Evolutionary conservation across 2,329 filamentous ascomycete genomes (phyloP), one percentile per base, ranked within the genome.

Genomic region (Trichophyton rubrum): DNA sequence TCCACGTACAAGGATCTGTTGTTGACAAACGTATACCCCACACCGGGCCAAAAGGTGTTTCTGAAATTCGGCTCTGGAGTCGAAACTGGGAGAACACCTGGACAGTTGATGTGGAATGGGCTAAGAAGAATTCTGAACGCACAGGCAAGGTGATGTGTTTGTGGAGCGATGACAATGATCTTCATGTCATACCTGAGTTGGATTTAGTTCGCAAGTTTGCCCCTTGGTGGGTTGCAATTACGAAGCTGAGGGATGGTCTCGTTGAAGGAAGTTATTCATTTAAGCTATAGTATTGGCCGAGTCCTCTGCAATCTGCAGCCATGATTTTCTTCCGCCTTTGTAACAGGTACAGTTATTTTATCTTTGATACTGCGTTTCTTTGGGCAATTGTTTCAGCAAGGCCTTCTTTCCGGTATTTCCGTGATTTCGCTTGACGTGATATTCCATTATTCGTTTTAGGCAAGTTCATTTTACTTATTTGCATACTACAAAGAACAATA

Each of bases 101-200:
- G 89, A 80, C 80, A 15, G 85, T 95, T 17, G 83, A 88, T 66
- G 80, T 93, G 1, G 78, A 82, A 60, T 90, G 87, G 86, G 75
- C 79, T 60, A 64, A 70, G 15, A 68, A 68, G 60, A 51, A 72
- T 13, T 67, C 72, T 62, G 72, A 73, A 17, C 68, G 90, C 38
- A 80, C 79, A 64, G 88, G 90, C 1, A 80, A 77, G 38, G 84
- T 91, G 1, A 80, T 86, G 15, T 97, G 93, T 73, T 77, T 88
- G 35, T 97, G 91, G 90, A 90, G 87, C 67, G 93, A 99, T 75
- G 85, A 83, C 51, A 96, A 96, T 68, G 75, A 77, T 40, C 73
- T 75, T 1, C 86, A 83, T 2, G 79, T 80, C 0, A 90, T 97
- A 56, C 91, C 92, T 0, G 91, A 91, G 0, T 81, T 92, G 58